phyloP scores from a whole-genome alignment of 148 eudicot species.

The Polygonum maritimum region DNA sequence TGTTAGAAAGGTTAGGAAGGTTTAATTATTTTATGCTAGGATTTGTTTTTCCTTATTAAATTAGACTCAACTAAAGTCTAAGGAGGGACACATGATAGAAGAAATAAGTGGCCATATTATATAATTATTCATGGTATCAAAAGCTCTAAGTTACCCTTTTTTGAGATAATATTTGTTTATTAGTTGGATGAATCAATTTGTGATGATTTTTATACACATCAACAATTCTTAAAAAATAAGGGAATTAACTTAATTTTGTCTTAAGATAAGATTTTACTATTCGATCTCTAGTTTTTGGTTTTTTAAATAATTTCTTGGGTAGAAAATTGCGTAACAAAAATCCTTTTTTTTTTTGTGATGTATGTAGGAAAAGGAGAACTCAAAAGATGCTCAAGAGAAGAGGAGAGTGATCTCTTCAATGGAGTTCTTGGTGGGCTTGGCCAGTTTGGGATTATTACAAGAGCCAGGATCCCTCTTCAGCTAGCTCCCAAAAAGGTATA shows the following conservation, averaged over 20 bases:
- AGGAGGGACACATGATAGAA: no score
- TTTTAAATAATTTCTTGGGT: neutral
- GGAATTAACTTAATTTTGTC: neutral
- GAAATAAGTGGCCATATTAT: no score
- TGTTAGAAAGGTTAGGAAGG: no score
- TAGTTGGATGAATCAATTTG: neutral
- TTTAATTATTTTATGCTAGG: neutral
- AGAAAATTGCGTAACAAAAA: neutral
- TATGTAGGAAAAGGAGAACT: constrained; percentile 71
- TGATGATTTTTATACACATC: neutral
- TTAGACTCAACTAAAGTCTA: no score
- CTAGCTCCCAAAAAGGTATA: constrained; percentile 58
- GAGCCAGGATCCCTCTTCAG: constrained; percentile 62
- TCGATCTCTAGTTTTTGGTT: neutral
- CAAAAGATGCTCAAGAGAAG: constrained; percentile 47
- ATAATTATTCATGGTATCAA: neutral
- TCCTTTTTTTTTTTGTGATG: constrained; percentile 5
- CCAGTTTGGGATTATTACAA: constrained; percentile 82
- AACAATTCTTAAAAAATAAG: neutral
- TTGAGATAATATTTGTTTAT: neutral
- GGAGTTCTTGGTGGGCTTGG: constrained; percentile 84
- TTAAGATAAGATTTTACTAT: neutral
- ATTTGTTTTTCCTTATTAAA: no score
- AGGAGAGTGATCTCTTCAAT: constrained; percentile 45
- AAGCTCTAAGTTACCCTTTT: neutral